phyloP scores from a whole-genome alignment of 2,329 filamentous ascomycete species.

The Botrytis cinerea region DNA sequence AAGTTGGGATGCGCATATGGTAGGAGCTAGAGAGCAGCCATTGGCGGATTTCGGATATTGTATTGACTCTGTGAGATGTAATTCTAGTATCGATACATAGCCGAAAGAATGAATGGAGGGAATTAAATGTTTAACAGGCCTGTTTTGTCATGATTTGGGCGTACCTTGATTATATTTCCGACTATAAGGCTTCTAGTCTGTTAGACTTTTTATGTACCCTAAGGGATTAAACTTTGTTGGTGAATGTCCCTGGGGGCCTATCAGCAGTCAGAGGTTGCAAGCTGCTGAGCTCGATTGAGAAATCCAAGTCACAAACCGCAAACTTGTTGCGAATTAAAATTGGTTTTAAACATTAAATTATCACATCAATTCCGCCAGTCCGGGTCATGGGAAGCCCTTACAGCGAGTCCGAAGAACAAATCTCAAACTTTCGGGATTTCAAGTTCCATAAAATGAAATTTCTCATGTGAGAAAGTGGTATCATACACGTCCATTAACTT shows the following conservation, averaged over 20 bases:
- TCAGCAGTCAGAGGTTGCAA: no score
- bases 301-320: background rate
- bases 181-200: background rate
- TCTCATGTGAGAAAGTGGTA: background rate
- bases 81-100: background rate
- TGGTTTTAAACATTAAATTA: no score
- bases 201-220: background rate
- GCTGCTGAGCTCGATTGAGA: background rate
- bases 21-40: background rate
- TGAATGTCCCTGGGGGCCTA: background rate
- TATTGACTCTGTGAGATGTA: background rate
- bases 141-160: background rate
- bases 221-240: background rate
- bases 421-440: background rate
- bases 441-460: background rate
- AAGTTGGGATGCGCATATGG: background rate
- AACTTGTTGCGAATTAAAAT: background rate
- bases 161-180: background rate
- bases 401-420: no score
- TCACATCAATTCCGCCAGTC: no score
- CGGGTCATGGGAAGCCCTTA: no score
- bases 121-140: rapidly evolving
- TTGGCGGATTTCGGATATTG: background rate
- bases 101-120: background rate
- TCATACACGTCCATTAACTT: background rate